phyloP scores from a whole-genome alignment of 495 filamentous ascomycete genomes.

The Penicillium silybi region DNA sequence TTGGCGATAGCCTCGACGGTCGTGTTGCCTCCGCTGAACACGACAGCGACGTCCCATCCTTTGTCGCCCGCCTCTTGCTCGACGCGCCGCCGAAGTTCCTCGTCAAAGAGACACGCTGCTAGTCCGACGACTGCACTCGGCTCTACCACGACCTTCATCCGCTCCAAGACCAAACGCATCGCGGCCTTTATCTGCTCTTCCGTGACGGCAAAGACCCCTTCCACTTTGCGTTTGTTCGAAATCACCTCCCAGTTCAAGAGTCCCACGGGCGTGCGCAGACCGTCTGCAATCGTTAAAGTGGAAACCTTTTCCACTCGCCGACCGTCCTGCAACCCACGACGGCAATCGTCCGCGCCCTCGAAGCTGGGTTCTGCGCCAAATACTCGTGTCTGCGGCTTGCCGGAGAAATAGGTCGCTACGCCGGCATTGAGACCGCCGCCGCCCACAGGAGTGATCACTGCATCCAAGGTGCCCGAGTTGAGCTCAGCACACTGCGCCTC shows the following conservation, averaged over 20 bases:
- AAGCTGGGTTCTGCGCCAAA: constrained; percentile 91
- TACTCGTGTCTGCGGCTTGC: constrained; percentile 57
- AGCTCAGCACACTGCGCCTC: constrained; percentile 59
- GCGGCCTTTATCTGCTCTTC: constrained; percentile 81
- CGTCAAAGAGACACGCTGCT: constrained; percentile 78
- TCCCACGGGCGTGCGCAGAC: constrained; percentile 81
- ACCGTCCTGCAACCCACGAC: constrained; percentile 59
- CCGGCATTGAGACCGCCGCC: constrained; percentile 88
- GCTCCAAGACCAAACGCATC: constrained; percentile 74
- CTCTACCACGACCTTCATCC: constrained; percentile 90
- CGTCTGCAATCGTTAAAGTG: constrained; percentile 84
- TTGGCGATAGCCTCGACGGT: constrained; percentile 67
- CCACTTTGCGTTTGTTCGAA: constrained; percentile 63
- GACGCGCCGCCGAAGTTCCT: constrained; percentile 71
- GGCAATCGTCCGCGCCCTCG: constrained; percentile 79
- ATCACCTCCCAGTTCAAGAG: constrained; percentile 76
- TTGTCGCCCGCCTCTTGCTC: constrained; percentile 65
- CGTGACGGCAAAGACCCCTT: constrained; percentile 69
- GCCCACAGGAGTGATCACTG: constrained; percentile 80
- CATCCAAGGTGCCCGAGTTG: constrained; percentile 51
- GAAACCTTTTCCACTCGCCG: constrained; percentile 61
- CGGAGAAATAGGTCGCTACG: constrained; percentile 68
- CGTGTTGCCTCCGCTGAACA: constrained; percentile 90
- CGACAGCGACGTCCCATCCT: constrained; percentile 83
- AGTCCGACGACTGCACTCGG: constrained; percentile 83